Conservation (phyloP, 148 eudicot species). For the Hydrangea macrophylla region DNA sequence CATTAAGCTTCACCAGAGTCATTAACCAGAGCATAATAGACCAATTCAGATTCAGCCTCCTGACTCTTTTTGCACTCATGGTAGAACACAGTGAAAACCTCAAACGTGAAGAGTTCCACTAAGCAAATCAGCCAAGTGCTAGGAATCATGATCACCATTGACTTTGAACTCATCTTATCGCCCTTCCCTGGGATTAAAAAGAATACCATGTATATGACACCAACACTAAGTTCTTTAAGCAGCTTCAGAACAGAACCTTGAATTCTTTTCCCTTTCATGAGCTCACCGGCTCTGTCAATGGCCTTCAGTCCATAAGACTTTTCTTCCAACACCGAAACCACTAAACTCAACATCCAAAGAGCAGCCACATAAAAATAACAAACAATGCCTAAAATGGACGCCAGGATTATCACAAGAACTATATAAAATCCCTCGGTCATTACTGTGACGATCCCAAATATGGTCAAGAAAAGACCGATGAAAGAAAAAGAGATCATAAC, state of each 20-base stretch:
- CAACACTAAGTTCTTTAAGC: neutral
- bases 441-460: neutral
- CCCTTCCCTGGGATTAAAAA: neutral
- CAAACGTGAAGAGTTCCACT: neutral
- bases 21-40: neutral
- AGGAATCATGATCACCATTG: neutral
- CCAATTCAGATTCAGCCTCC: neutral
- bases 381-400: neutral
- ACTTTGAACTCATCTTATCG: neutral
- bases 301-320: conserved; percentile 7
- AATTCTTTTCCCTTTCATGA: conserved; percentile 10
- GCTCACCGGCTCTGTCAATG: conserved; percentile 11
- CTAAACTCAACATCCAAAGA: conserved; percentile 9
- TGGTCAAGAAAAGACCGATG: neutral
- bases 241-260: neutral
- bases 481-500: neutral
- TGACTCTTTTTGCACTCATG: neutral
- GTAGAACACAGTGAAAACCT: conserved; percentile 2
- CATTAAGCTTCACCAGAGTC: neutral
- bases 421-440: neutral
- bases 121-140: neutral
- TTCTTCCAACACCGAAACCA: conserved; percentile 2
- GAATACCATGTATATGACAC: neutral
- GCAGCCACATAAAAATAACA: conserved; percentile 3
- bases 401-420: neutral